A percentile compares a stretch with the other conserved stretches of the same genome.
Conservation (phyloP, 352 stramenopile genomes). For the Phytopythium sindhum region DNA sequence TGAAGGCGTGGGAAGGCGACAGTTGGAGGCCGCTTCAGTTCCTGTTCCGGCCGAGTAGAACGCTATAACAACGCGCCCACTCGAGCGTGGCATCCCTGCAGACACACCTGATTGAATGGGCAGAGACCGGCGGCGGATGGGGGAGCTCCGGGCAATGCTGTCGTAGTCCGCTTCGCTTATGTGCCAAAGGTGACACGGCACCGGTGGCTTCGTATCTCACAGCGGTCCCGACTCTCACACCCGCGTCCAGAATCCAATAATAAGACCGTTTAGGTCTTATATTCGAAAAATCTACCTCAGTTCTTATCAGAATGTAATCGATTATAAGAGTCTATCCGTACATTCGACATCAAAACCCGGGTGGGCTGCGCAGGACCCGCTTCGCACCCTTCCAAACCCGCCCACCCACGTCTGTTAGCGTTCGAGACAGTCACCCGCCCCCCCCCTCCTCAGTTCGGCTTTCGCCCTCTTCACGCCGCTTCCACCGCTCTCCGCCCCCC, state of each 20-base stretch:
- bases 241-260: neutral
- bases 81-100: neutral
- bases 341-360: neutral
- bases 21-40: neutral
- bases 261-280: neutral
- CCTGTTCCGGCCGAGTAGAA: neutral
- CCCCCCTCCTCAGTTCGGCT: constrained; percentile 8
- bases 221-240: neutral
- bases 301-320: neutral
- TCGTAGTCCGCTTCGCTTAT: neutral
- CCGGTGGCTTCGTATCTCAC: constrained; percentile 11
- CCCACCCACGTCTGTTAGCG: neutral
- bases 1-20: constrained; percentile 2
- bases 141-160: neutral
- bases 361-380: neutral
- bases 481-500: neutral
- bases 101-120: neutral
- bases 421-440: constrained; percentile 1
- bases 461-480: constrained; percentile 2
- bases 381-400: neutral
- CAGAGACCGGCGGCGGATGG: constrained; percentile 1
- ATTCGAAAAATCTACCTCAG: neutral
- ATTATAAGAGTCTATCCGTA: neutral
- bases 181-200: neutral
- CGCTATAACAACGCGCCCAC: neutral